Evolutionary conservation across 2,329 filamentous ascomycete species (phyloP).

Genomic region (Fusarium odoratissimum): DNA sequence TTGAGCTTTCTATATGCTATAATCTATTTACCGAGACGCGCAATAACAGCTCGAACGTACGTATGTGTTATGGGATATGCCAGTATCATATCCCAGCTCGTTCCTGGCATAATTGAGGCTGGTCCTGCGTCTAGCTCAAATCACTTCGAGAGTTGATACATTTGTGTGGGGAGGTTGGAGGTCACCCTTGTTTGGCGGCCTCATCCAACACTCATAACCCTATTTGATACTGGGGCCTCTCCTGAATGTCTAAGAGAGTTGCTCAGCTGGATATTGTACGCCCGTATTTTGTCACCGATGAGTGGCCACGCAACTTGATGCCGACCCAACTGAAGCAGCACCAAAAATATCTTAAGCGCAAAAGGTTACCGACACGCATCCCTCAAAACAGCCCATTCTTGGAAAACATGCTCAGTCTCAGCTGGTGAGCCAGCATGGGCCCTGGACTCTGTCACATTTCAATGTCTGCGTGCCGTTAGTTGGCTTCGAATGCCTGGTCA

Average conservation of each 20-base stretch:
- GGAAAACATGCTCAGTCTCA: background rate
- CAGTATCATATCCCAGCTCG: slow-evolving; percentile 24
- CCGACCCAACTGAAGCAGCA: background rate
- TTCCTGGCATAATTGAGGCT: slow-evolving; percentile 32
- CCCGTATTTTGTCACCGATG: background rate
- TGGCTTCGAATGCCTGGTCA: background rate
- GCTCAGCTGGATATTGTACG: background rate
- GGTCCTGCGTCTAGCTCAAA: slow-evolving; percentile 29
- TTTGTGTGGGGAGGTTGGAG: slow-evolving; percentile 1
- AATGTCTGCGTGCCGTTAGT: background rate
- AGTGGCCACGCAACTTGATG: slow-evolving; percentile 5
- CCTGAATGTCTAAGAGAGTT: background rate
- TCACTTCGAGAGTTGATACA: slow-evolving; percentile 19
- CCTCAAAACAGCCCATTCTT: slow-evolving; percentile 13
- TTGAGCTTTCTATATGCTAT: slow-evolving; percentile 10
- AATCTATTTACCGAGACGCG: slow-evolving; percentile 18
- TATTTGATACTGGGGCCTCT: background rate
- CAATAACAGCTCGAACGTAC: slow-evolving; percentile 1
- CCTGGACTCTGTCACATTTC: slow-evolving; percentile 3
- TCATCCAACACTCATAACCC: slow-evolving; percentile 21
- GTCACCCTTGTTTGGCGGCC: slow-evolving; percentile 31
- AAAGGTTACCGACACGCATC: background rate
- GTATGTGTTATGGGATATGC: slow-evolving; percentile 15
- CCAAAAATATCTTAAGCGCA: slow-evolving; percentile 8
- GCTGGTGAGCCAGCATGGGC: slow-evolving; percentile 11